These are phyloP conservation scores for Datisca glomerata DNA, from an alignment of 306 rosid genomes.

Conservation along the genomic window DNA sequence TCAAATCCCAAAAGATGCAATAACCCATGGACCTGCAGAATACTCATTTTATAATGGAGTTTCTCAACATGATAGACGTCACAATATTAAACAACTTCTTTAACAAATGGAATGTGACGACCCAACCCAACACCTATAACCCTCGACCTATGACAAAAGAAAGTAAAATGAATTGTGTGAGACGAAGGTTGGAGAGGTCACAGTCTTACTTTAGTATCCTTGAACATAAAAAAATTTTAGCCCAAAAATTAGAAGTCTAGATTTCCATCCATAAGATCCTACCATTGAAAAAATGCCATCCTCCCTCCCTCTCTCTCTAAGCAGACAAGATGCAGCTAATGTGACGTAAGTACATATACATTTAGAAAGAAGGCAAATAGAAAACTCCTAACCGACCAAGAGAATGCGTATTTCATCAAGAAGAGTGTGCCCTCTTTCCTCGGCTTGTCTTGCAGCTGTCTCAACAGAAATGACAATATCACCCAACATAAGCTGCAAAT, in stretches of 20 bases:
- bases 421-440: constrained; percentile 78
- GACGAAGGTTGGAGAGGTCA: neutral
- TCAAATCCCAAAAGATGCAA: constrained; percentile 90
- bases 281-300: no score
- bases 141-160: no score
- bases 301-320: no score
- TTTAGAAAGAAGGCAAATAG: constrained; percentile 3
- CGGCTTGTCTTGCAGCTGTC: constrained; percentile 87
- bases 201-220: no score
- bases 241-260: no score
- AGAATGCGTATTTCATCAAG: constrained; percentile 86
- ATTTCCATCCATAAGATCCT: no score
- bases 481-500: constrained; percentile 77
- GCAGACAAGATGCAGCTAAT: constrained; percentile 1
- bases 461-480: constrained; percentile 82
- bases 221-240: no score
- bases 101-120: no score
- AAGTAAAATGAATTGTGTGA: neutral
- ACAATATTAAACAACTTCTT: neutral
- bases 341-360: constrained; percentile 4
- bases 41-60: constrained; percentile 7
- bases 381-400: constrained; percentile 39
- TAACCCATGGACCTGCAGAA: constrained; percentile 71
- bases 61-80: neutral
- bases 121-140: no score